Evolutionary conservation across 768 basidiomycete genomes (phyloP), one percentile per base, ranked within the genome.

Genomic region (Pleurotus pulmonarius): DNA sequence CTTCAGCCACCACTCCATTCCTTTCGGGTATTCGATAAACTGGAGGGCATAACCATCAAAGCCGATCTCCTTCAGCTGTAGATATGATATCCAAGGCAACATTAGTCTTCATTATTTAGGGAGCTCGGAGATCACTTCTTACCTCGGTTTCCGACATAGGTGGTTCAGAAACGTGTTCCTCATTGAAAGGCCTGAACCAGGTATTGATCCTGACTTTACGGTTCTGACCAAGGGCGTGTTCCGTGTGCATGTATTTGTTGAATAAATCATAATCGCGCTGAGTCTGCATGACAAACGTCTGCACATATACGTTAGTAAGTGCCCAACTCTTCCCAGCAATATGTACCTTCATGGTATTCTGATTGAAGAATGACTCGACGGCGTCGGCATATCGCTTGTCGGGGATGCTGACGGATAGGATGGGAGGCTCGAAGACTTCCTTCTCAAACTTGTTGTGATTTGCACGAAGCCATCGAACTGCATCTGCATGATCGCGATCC

Each of bases 41-140:
- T 98, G 87, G 20, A 94, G 74, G 0, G 90, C 92, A 62, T 89
- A 95, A 3, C 87, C 86, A 59, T 94, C 87, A 64, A 98, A 92
- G 3, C 85, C 84, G 15, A 85, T 66, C 13, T 60, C 57, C 20
- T 60, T 59, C 63, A 98, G 70, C 90, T 96, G 57, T 9, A 34
- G 29, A 34, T 34, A 34, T 3, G 29, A 34, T 34, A 34, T 3
- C 7, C 29, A 34, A 34, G 8, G 29, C 29, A 34, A 9, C 29
- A 34, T 11, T 11, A 34, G 11, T 11, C 29, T 9, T 29, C 11
- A 34, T 8, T 34, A 34, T 34, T 34, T 34, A 0, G 29, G 29
- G 29, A 11, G 29, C 9, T 34, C 4, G 29, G 3, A 34, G 29
- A 8, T 34, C 8, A 3, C 29, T 34, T 69, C 73, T 6, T 51